These are phyloP conservation scores for Jamesozyma lodderae DNA, from an alignment of 805 yeast species.

Conservation along the genomic window DNA sequence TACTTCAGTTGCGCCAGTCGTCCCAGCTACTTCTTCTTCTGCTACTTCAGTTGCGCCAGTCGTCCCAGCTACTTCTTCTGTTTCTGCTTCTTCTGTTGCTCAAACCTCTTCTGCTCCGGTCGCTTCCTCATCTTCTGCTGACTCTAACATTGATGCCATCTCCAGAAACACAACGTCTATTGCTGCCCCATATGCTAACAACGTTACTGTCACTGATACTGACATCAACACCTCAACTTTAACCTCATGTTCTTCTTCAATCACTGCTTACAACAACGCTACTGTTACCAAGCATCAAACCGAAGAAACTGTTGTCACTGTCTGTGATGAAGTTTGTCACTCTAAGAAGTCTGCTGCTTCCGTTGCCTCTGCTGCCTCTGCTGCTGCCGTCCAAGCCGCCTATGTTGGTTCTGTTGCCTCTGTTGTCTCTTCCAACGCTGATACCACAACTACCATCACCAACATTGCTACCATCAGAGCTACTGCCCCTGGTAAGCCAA, in stretches of 20 bases:
- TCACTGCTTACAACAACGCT: neutral
- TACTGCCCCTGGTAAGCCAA: neutral
- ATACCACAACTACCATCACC: neutral
- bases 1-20: neutral
- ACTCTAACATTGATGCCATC: neutral
- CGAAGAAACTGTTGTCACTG: constrained; percentile 5
- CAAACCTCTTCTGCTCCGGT: neutral
- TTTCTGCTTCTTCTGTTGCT: constrained; percentile 1
- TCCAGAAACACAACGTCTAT: neutral
- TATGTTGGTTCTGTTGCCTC: neutral
- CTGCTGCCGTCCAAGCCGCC: neutral
- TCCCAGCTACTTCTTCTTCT: neutral
- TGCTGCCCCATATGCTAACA: neutral
- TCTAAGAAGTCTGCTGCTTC: constrained; percentile 7
- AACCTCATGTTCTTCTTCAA: neutral
- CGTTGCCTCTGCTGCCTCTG: no score
- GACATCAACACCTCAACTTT: neutral
- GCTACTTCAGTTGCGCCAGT: neutral
- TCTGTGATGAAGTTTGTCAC: constrained; percentile 10
- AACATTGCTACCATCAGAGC: neutral
- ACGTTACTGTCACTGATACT: neutral
- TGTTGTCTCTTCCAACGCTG: neutral
- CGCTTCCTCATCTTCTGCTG: neutral
- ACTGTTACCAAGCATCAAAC: constrained; percentile 2
- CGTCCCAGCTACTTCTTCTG: neutral